A percentile compares a stretch with the other conserved stretches of the same genome.
Evolutionary conservation across 345 rosid genomes (phyloP).

Genomic region (Populus nigra): DNA sequence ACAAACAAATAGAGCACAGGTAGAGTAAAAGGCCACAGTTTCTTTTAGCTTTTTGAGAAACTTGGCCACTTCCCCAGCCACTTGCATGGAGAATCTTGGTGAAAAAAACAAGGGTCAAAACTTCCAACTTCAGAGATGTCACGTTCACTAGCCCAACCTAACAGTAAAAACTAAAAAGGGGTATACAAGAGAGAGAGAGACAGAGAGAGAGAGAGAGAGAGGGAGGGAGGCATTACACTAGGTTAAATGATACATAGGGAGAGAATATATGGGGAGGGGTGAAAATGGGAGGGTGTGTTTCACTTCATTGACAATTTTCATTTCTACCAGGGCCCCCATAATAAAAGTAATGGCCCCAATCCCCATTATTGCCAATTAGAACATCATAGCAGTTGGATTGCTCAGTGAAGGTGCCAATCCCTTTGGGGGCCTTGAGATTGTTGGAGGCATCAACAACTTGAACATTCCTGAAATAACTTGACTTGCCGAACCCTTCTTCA

Average conservation of each 20-base stretch:
- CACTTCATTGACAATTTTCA: conserved; percentile 58
- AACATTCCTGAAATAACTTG: conserved; percentile 88
- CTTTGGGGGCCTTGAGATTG: conserved; percentile 89
- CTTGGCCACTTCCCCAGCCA: conserved; percentile 36
- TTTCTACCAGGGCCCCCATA: conserved; percentile 95
- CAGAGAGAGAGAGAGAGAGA: no score
- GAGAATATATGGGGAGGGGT: neutral
- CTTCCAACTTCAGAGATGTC: conserved; percentile 42
- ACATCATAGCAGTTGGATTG: conserved; percentile 94
- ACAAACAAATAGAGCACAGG: conserved; percentile 43
- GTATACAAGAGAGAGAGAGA: conserved; percentile 33
- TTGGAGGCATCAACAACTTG: conserved; percentile 85
- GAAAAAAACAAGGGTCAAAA: conserved; percentile 39
- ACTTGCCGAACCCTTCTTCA: conserved; percentile 90
- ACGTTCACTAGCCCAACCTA: conserved; percentile 40
- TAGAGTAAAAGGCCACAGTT: conserved; percentile 38
- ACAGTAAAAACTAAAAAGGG: conserved; percentile 14
- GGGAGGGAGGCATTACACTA: conserved; percentile 26
- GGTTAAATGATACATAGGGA: conserved; percentile 51
- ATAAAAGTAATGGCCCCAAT: conserved; percentile 97
- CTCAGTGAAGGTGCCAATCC: conserved; percentile 85
- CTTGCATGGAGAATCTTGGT: conserved; percentile 39
- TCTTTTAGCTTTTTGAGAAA: conserved; percentile 48
- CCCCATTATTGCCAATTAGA: conserved; percentile 78
- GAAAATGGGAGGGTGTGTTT: neutral